Evolutionary conservation across 805 yeast species (phyloP), one percentile per base, ranked within the genome.

Genomic region (Candida anglica): DNA sequence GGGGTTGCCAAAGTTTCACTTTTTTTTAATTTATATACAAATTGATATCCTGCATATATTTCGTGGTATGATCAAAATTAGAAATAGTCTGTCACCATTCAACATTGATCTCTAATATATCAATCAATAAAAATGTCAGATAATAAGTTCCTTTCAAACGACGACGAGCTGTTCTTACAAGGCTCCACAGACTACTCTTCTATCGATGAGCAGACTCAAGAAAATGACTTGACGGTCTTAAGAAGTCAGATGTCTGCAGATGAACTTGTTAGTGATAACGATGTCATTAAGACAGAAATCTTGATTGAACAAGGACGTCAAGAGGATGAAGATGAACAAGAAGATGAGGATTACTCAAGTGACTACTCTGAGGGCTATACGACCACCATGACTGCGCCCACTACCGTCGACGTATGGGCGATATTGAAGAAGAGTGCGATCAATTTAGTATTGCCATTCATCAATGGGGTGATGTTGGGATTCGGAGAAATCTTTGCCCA

Each of bases 401-500:
- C 24, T 36, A 19, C 43, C 6, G 48, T 48, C 33, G 50, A 51
- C 50, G 52, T 63, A 6, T 65, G 69, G 67, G 53, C 53, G 4
- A 58, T 74, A 24, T 28, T 73, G 17, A 58, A 64, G 26, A 66
- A 71, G n/a, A 61, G 82, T 15, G 72, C 88, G 2, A 77, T 91
- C 42, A 91, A 91, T 47, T 60, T 91, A 45, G 53, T 88, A 2
- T 61, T 91, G 29, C 98, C 98, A 2, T 88, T 91, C 50, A 68
- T 91, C 46, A 91, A 91, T 50, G 98, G 98, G 6, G 66, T 91
- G 60, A 89, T 89, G 96, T 72, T 91, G 32, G 98, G 98, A 0
- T 87, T 91, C 55, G 98, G 98, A 2, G 98, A 91, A 63, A 79
- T 91, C 15, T 65, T 86, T 38, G 98, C 98, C 6, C 96, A 89